Percentiles rank a stretch among this genome's conserved stretches.
Conservation (phyloP, 2,329 filamentous ascomycete species). For the Peltaster fructicola region DNA sequence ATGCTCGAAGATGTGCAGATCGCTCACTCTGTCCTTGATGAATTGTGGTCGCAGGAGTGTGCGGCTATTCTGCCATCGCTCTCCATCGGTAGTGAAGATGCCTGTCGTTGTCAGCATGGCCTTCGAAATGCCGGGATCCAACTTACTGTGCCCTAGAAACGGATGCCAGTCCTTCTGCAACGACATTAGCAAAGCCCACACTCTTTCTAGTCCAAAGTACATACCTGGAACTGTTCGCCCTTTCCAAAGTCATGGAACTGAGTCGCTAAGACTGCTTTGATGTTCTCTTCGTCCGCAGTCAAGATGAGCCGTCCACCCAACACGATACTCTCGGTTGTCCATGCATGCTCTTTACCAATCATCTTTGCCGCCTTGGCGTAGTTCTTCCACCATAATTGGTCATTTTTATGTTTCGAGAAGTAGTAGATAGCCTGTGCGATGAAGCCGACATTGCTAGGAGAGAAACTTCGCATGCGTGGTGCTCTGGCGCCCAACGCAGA, state of each 20-base stretch:
- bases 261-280: constrained; percentile 76
- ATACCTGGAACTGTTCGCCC: constrained; percentile 56
- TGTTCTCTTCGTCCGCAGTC: constrained; percentile 72
- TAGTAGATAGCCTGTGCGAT: constrained; percentile 38
- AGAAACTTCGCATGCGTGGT: constrained; percentile 19
- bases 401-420: constrained; percentile 31
- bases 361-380: constrained; percentile 27
- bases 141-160: constrained; percentile 61
- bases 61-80: constrained; percentile 63
- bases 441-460: constrained; percentile 43
- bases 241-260: constrained; percentile 80
- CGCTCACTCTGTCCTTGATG: constrained; percentile 64
- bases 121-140: constrained; percentile 17
- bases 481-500: constrained; percentile 28
- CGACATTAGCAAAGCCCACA: no score
- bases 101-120: constrained; percentile 14
- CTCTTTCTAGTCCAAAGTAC: no score
- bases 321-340: constrained; percentile 43
- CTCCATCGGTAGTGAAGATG: constrained; percentile 56
- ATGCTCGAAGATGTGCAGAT: constrained; percentile 63
- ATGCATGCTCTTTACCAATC: constrained; percentile 16
- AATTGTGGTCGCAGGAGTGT: constrained; percentile 75
- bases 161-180: constrained; percentile 56
- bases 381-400: constrained; percentile 41
- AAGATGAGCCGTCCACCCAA: constrained; percentile 46